These are phyloP conservation scores for Arabis alpina DNA, from an alignment of 345 rosid genomes.

Conservation along the genomic window DNA sequence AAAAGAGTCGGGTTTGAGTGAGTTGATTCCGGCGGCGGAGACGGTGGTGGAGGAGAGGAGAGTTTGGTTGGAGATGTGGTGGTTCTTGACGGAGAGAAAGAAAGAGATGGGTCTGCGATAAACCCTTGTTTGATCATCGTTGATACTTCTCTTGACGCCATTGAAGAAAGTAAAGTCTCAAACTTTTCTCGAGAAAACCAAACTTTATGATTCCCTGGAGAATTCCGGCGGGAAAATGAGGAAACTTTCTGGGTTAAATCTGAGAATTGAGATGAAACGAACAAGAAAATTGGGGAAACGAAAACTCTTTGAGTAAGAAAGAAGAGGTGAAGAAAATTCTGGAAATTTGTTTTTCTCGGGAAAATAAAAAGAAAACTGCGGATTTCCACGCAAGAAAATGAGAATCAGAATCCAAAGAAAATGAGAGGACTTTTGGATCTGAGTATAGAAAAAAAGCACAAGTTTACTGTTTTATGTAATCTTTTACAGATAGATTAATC, in stretches of 20 bases:
- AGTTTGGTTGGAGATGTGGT: constrained; percentile 33
- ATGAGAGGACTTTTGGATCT: constrained; percentile 48
- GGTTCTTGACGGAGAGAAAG: constrained; percentile 70
- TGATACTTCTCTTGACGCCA: constrained; percentile 85
- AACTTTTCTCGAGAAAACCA: constrained; percentile 17
- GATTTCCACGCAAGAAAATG: constrained; percentile 20
- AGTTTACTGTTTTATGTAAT: neutral
- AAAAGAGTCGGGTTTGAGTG: constrained; percentile 63
- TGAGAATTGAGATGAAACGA: constrained; percentile 13
- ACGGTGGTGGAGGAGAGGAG: constrained; percentile 46
- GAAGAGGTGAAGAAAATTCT: constrained; percentile 31
- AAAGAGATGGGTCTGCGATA: constrained; percentile 64
- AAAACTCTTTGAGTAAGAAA: constrained; percentile 11
- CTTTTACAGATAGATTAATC: constrained; percentile 37
- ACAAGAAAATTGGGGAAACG: constrained; percentile 13
- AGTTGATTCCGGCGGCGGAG: constrained; percentile 28
- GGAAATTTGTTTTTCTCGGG: constrained; percentile 39
- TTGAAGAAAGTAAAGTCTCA: constrained; percentile 33
- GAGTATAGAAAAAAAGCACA: constrained; percentile 8
- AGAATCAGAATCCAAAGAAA: constrained; percentile 55
- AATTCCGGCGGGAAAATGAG: constrained; percentile 34
- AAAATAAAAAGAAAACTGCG: constrained; percentile 17
- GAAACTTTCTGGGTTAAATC: constrained; percentile 3
- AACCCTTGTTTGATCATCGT: constrained; percentile 85
- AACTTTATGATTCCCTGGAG: constrained; percentile 14